Conservation (phyloP, 1,284 basidiomycete species). For the Boletus hoseneyae region DNA sequence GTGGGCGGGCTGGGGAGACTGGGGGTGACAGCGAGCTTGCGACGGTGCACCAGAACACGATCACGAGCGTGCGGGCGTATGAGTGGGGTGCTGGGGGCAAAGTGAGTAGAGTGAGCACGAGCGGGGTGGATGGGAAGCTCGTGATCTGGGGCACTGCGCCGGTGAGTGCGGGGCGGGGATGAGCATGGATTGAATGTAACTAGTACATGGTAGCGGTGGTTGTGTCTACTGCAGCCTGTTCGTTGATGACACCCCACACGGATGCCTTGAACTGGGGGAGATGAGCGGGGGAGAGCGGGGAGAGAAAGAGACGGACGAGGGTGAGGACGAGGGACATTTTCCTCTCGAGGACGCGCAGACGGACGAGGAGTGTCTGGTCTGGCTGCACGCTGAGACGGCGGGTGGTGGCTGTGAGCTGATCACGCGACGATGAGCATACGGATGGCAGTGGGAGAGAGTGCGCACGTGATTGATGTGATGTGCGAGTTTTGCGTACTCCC, state of each 20-base stretch:
- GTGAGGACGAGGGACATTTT: constrained; percentile 95
- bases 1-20: constrained; percentile 59
- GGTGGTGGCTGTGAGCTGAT: constrained; percentile 56
- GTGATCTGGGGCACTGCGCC: constrained; percentile 85
- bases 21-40: constrained; percentile 67
- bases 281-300: not conserved
- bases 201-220: constrained; percentile 15
- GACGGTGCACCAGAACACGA: constrained; percentile 98
- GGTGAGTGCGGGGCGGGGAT: constrained; percentile 42
- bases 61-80: constrained; percentile 86
- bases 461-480: constrained; percentile 68
- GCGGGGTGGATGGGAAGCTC: constrained; percentile 93
- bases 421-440: not conserved
- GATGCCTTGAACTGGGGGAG: constrained; percentile 83
- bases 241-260: constrained; percentile 92
- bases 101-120: constrained; percentile 81
- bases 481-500: constrained; percentile 77
- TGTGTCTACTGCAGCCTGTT: constrained; percentile 61
- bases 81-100: constrained; percentile 55
- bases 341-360: constrained; percentile 81
- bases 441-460: not conserved
- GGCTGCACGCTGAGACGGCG: constrained; percentile 63
- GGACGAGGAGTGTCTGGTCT: constrained; percentile 73
- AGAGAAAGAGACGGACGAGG: constrained; percentile 42
- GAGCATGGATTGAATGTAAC: too few species aligned